Percentiles rank a stretch among this genome's conserved stretches.
Evolutionary conservation across 805 yeast genomes (phyloP).

Genomic region (Zygotorulaspora florentina): DNA sequence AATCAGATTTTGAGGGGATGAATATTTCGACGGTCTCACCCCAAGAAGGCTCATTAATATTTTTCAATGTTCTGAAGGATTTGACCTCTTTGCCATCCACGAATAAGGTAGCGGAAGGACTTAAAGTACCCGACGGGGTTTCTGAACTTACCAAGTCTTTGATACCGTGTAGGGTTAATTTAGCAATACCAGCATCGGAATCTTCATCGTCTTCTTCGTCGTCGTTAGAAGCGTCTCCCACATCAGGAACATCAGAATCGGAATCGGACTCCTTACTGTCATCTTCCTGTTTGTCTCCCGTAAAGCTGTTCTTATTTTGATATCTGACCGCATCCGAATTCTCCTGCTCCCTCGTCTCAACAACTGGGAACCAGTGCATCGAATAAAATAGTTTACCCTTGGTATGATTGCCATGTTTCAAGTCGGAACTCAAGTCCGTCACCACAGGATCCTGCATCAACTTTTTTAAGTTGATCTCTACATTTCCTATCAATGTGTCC

Average conservation of each 20-base stretch:
- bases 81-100: constrained; percentile 54
- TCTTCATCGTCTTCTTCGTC: constrained; percentile 32
- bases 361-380: constrained; percentile 38
- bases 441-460: constrained; percentile 49
- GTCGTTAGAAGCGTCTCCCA: constrained; percentile 14
- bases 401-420: constrained; percentile 42
- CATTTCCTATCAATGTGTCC: constrained; percentile 48
- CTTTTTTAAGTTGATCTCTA: constrained; percentile 53
- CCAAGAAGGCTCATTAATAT: constrained; percentile 72
- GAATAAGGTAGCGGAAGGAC: constrained; percentile 66
- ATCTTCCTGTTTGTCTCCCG: neutral
- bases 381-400: constrained; percentile 62
- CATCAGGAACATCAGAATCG: constrained; percentile 12
- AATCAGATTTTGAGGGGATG: constrained; percentile 54
- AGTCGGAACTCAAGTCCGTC: constrained; percentile 22
- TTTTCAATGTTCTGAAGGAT: constrained; percentile 56
- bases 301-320: constrained; percentile 9
- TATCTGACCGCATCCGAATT: constrained; percentile 2
- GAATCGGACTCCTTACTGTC: constrained; percentile 3
- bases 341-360: constrained; percentile 22
- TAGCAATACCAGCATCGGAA: constrained; percentile 71
- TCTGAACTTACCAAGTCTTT: constrained; percentile 49
- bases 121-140: constrained; percentile 43
- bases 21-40: constrained; percentile 58
- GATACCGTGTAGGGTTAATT: constrained; percentile 58